phyloP scores from a whole-genome alignment of 2,329 filamentous ascomycete genomes.

The Pleurostoma richardsiae region DNA sequence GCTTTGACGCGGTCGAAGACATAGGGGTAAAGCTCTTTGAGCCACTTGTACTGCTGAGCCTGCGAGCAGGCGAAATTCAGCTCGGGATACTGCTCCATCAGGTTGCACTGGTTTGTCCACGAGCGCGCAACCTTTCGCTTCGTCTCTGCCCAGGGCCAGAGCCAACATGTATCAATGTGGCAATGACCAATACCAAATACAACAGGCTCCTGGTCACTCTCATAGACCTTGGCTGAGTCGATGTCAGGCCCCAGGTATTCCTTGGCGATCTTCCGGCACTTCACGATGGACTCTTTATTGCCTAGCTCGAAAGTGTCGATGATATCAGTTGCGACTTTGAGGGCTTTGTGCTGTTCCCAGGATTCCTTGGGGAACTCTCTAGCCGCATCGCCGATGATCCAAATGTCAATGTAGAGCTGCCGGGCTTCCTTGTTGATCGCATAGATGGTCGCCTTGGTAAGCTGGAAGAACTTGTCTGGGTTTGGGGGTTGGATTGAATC shows the following conservation, averaged over 20 bases:
- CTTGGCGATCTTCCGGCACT: slow-evolving; percentile 76
- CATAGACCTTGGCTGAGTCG: slow-evolving; percentile 80
- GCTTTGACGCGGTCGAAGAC: slow-evolving; percentile 86
- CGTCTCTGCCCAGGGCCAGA: slow-evolving; percentile 98
- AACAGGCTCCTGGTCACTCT: slow-evolving; percentile 65
- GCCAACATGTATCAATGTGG: slow-evolving; percentile 97
- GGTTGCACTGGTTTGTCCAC: slow-evolving; percentile 93
- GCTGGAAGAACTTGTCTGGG: slow-evolving; percentile 74
- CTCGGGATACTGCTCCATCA: slow-evolving; percentile 94
- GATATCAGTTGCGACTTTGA: slow-evolving; percentile 79
- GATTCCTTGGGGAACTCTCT: slow-evolving; percentile 85
- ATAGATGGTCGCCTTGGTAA: slow-evolving; percentile 77
- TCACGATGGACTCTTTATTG: slow-evolving; percentile 69
- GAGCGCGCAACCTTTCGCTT: slow-evolving; percentile 94
- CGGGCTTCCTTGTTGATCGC: slow-evolving; percentile 83
- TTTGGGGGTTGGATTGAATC: slow-evolving; percentile 85
- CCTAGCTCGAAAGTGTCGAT: slow-evolving; percentile 86
- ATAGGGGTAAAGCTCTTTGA: slow-evolving; percentile 82
- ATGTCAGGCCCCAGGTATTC: slow-evolving; percentile 78
- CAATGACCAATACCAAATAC: slow-evolving; percentile 92
- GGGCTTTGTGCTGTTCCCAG: slow-evolving; percentile 82
- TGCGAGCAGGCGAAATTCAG: slow-evolving; percentile 89
- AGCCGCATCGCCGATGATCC: slow-evolving; percentile 91
- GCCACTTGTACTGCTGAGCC: slow-evolving; percentile 97
- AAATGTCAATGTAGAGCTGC: slow-evolving; percentile 84